Conservation (phyloP, 371 early-diverging fungal genomes). For the Dichotomocladium elegans region DNA sequence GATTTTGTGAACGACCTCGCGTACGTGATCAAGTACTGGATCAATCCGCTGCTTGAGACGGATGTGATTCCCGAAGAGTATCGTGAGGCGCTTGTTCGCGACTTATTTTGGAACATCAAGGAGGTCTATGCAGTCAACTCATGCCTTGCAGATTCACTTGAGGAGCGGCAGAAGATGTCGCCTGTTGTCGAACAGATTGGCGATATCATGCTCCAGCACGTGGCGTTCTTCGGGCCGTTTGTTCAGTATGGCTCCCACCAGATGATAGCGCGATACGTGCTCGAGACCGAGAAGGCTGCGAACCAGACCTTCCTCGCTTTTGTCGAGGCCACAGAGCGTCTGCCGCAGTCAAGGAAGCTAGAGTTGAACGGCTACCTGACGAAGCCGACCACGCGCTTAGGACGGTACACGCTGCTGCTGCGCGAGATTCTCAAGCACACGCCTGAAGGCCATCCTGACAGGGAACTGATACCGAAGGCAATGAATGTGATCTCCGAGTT, state of each 20-base stretch:
- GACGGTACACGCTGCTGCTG: slow-evolving; percentile 84
- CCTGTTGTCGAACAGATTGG: slow-evolving; percentile 78
- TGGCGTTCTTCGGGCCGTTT: slow-evolving; percentile 73
- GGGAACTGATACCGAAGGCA: slow-evolving; percentile 53
- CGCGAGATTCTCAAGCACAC: slow-evolving; percentile 84
- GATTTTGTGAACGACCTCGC: slow-evolving; percentile 84
- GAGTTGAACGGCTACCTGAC: slow-evolving; percentile 80
- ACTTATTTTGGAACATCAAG: slow-evolving; percentile 80
- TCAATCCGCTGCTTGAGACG: slow-evolving; percentile 64
- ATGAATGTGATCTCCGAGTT: slow-evolving; percentile 63
- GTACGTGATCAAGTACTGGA: slow-evolving; percentile 62
- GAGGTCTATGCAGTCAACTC: slow-evolving; percentile 71
- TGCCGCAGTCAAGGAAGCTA: slow-evolving; percentile 78
- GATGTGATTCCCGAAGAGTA: slow-evolving; percentile 57
- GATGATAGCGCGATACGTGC: slow-evolving; percentile 73
- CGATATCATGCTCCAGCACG: slow-evolving; percentile 77
- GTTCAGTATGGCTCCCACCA: slow-evolving; percentile 89
- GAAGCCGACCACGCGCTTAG: slow-evolving; percentile 84
- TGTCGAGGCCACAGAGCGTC: slow-evolving; percentile 68
- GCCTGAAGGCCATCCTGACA: slow-evolving; percentile 78
- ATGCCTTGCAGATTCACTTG: slow-evolving; percentile 60
- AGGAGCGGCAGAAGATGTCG: slow-evolving; percentile 66
- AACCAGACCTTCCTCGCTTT: slow-evolving; percentile 72
- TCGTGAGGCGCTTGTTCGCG: slow-evolving; percentile 63
- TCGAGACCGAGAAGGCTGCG: slow-evolving; percentile 73